Evolutionary conservation across 2,329 filamentous ascomycete species (phyloP).

Genomic region (Colletotrichum sp.): DNA sequence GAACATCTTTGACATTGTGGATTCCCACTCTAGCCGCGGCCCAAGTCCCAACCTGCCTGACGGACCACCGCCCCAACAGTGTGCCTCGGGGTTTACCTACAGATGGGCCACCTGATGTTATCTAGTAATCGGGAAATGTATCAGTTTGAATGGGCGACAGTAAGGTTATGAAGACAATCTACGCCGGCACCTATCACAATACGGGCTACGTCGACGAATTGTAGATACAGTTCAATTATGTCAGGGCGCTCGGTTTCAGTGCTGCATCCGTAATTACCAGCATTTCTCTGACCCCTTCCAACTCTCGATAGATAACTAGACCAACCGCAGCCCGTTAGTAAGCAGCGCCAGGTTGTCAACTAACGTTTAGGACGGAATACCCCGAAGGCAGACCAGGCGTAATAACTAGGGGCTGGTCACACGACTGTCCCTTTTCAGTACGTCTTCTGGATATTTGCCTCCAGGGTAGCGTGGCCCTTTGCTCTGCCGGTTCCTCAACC

Average conservation of each 20-base stretch:
- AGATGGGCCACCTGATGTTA: neutral
- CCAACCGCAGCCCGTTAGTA: neutral
- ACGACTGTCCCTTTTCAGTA: neutral
- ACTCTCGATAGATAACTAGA: neutral
- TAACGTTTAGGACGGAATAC: neutral
- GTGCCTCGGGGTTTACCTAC: neutral
- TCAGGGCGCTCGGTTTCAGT: neutral
- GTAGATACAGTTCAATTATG: neutral
- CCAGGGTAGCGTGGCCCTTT: neutral
- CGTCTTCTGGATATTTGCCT: neutral
- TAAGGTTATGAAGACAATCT: neutral
- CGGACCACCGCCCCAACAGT: neutral
- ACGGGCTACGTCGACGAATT: neutral
- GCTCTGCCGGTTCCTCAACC: neutral
- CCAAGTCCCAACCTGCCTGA: neutral
- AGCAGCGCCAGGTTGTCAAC: neutral
- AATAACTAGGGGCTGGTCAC: neutral
- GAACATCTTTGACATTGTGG: neutral
- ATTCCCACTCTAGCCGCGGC: neutral
- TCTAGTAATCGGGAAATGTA: neutral
- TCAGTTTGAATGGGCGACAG: neutral
- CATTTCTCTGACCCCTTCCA: neutral
- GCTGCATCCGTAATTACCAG: neutral
- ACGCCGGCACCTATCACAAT: neutral
- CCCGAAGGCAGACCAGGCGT: neutral